These are phyloP conservation scores for Fomitiporia mediterranea DNA, from an alignment of 1,284 basidiomycete species.

Conservation along the genomic window DNA sequence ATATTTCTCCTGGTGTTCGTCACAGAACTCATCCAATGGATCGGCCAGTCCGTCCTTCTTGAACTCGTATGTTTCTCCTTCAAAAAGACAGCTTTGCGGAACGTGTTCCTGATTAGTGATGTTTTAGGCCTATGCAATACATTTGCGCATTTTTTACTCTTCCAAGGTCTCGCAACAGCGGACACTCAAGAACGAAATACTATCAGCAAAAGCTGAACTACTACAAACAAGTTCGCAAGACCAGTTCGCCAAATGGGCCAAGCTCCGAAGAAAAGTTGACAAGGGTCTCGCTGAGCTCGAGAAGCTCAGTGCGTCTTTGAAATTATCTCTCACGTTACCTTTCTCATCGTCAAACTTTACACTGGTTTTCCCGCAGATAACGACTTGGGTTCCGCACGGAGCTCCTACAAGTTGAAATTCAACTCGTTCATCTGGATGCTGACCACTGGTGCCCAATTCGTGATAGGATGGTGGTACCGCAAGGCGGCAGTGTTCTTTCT, in stretches of 20 bases:
- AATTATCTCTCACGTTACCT: slow-evolving; percentile 6
- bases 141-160: slow-evolving; percentile 62
- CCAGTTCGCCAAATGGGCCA: slow-evolving; percentile 99
- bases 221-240: slow-evolving; percentile 91
- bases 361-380: slow-evolving; percentile 48
- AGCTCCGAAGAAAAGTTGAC: slow-evolving; percentile 85
- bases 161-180: slow-evolving; percentile 52
- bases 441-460: slow-evolving; percentile 81
- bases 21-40: slow-evolving; percentile 81
- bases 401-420: slow-evolving; percentile 72
- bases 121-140: slow-evolving; percentile 60
- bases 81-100: neutral
- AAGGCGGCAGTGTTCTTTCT: slow-evolving; percentile 87
- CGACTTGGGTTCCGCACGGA: slow-evolving; percentile 59
- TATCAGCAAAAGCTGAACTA: slow-evolving; percentile 81
- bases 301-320: slow-evolving; percentile 69
- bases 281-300: slow-evolving; percentile 94
- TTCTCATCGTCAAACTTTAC: neutral
- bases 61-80: slow-evolving; percentile 58
- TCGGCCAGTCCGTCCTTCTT: slow-evolving; percentile 78
- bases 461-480: slow-evolving; percentile 86
- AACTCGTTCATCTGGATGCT: slow-evolving; percentile 71
- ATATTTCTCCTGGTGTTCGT: slow-evolving; percentile 80
- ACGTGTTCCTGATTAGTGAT: slow-evolving; percentile 1
- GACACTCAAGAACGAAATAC: slow-evolving; percentile 70